Conservation (phyloP, 768 basidiomycete genomes). For the Lenzites betulinus region DNA sequence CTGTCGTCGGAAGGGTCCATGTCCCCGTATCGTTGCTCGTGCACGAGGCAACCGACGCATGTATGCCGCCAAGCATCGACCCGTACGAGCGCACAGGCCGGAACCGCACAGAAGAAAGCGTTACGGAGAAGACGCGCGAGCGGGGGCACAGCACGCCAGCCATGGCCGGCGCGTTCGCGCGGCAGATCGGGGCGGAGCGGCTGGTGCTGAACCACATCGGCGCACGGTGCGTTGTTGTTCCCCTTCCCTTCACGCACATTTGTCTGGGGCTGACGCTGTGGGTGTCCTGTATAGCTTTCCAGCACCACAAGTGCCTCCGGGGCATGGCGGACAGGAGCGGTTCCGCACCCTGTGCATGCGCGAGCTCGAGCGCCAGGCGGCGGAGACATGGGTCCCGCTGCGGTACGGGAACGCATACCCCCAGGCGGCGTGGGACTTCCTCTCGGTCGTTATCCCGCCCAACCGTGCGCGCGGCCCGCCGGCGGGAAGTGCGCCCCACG, state of each 20-base stretch:
- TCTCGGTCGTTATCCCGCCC: constrained; percentile 22
- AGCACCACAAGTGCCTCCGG: constrained; percentile 17
- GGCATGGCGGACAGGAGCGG: constrained; percentile 5
- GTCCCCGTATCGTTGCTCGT: constrained; percentile 57
- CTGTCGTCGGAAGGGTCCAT: constrained; percentile 27
- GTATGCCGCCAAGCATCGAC: constrained; percentile 60
- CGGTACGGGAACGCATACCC: constrained; percentile 38
- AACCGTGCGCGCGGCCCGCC: constrained; percentile 5
- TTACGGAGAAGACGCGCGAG: constrained; percentile 48
- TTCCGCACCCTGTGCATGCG: constrained; percentile 28
- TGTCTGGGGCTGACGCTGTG: neutral
- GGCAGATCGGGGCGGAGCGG: constrained; percentile 53
- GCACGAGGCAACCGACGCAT: constrained; percentile 85
- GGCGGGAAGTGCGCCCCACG: neutral
- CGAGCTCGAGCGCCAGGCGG: constrained; percentile 36
- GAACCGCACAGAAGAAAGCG: constrained; percentile 39
- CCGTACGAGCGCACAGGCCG: constrained; percentile 45
- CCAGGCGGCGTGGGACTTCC: constrained; percentile 57
- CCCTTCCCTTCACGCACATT: neutral
- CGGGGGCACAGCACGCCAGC: constrained; percentile 79
- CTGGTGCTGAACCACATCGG: constrained; percentile 82
- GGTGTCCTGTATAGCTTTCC: constrained; percentile 24
- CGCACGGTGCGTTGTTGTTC: constrained; percentile 47
- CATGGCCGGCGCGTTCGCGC: constrained; percentile 80
- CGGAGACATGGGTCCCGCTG: constrained; percentile 26